Evolutionary conservation across 768 basidiomycete species (phyloP), one percentile per base, ranked within the genome.

Genomic region (Chalciporus pseudorubinellus): DNA sequence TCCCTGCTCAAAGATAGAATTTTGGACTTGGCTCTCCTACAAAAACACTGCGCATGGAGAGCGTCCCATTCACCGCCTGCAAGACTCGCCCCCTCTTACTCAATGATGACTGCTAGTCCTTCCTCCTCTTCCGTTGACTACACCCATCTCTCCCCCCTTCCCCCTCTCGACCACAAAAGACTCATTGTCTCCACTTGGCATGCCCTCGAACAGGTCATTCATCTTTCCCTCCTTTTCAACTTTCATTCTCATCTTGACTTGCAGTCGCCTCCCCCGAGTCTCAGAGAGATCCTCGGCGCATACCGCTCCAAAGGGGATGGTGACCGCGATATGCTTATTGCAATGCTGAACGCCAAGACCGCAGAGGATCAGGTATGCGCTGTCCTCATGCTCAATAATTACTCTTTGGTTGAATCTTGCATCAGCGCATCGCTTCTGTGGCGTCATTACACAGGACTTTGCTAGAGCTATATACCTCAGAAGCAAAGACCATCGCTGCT

Each of bases 301-400:
- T 97, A 95, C 74, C 78, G 81, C 50, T 71, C 83, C 34, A 89
- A 85, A 62, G 94, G 94, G 53, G 90, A 94, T 54, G 93, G 92
- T 39, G 94, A 97, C 76, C 79, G 93, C 20, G 92, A 95, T 46
- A 87, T 95, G 83, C 77, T 97, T 19, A 77, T 95, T 31, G 82
- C 91, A 58, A 89, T 97, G 80, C 76, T 97, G 44, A 92, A 88
- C 53, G 92, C 93, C 63, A 97, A 97, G 75, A 81, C 84, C 41
- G 87, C 94, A 12, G 94, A 97, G 67, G 94, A 97, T 65, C 89
- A 95, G 81, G 92, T 91, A 57, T 38, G 81, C 62, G 22, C 22
- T 39, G 16, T 28, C 54, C 29, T 45, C 45, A 51, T 46, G 49
- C 40, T 47, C 49, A 44, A 33, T 53, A 45, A 38, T n/a, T 26